Base-by-base conservation (phyloP, 257 asterid genomes). In the Nicotiana sylvestris region DNA sequence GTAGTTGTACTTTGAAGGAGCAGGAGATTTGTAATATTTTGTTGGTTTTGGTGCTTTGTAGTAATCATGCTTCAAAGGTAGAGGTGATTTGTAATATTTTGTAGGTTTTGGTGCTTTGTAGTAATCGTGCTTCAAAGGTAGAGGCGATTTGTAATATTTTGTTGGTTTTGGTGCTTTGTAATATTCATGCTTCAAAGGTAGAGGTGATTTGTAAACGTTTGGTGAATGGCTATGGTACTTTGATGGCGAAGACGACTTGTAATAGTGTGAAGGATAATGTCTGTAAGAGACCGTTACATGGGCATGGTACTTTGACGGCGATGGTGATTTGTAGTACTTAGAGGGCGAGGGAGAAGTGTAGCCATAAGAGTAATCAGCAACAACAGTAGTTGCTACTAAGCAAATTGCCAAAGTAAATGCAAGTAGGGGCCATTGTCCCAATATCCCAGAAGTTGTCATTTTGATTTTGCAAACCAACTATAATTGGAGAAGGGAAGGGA, bases 321-420 rank as follows among this genome's bases (percentile, higher is more conserved):
- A 21, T 21, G 56, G 32, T 2, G 77, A 68, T 9, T 68, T 37
- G 32, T 68, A 18, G 32, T 68, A 37, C 2, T 37, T 68, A 18
- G 56, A 37, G 10, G 77, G 32, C 1, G 80, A 74, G 8, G 62
- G 62, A 25, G 80, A 74, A 49, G 15, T 74, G 62, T 72, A 1
- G 1, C 60, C 60, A 72, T 72, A 2, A 43, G 60, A 72, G 60
- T 72, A 72, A 21, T 43, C 78, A 25, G 78, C 37, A 21, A 21
- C 35, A 10, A 4, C 80, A 74, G 43, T 49, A 4, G 25, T 74
- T 21, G 62, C 80, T 27, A 74, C 62, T 49, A 74, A 74, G 80
- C 80, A 49, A 25, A 74, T 74, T 49, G 62, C 80, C 15, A 49
- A 74, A 49, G 43, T 13, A 49, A 74, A 74, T 49, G 80, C 80